Evolutionary conservation across 2,329 filamentous ascomycete genomes (phyloP).

Genomic region (Botrytis fabae): DNA sequence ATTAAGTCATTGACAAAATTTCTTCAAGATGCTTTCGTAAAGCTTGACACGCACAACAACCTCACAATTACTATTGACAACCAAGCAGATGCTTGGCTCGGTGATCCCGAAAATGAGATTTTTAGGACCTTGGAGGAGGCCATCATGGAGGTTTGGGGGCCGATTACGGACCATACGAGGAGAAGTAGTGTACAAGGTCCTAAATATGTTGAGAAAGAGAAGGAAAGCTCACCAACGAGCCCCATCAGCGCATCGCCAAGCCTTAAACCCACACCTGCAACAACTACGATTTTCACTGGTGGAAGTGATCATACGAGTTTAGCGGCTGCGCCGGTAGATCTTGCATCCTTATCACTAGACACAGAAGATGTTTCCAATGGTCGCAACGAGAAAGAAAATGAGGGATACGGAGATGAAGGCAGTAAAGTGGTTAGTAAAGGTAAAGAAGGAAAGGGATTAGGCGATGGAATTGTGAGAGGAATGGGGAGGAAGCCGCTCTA

Average conservation of each 20-base stretch:
- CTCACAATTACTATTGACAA: slow-evolving; percentile 86
- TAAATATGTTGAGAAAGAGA: slow-evolving; percentile 24
- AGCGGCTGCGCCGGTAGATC: slow-evolving; percentile 34
- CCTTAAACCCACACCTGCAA: slow-evolving; percentile 48
- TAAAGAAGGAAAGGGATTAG: not conserved
- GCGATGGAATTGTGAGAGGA: slow-evolving; percentile 18
- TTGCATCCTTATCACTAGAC: slow-evolving; percentile 19
- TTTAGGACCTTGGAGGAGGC: slow-evolving; percentile 86
- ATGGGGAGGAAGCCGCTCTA: slow-evolving; percentile 69
- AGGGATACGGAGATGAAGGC: not conserved
- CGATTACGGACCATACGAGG: slow-evolving; percentile 42
- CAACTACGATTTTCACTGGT: slow-evolving; percentile 52
- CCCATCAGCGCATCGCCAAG: slow-evolving; percentile 29
- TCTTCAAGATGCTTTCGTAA: slow-evolving; percentile 68
- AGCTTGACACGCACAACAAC: slow-evolving; percentile 76
- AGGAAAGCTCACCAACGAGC: slow-evolving; percentile 27
- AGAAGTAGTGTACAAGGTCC: slow-evolving; percentile 45
- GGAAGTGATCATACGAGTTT: slow-evolving; percentile 43
- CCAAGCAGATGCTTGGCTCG: slow-evolving; percentile 93
- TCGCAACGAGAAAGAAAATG: not conserved
- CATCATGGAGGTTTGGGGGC: slow-evolving; percentile 81
- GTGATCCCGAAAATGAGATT: slow-evolving; percentile 85
- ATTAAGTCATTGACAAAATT: slow-evolving; percentile 66
- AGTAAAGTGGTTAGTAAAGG: not conserved
- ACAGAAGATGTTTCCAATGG: not conserved